phyloP scores from a whole-genome alignment of 345 rosid species.

The Arabidopsis thaliana region DNA sequence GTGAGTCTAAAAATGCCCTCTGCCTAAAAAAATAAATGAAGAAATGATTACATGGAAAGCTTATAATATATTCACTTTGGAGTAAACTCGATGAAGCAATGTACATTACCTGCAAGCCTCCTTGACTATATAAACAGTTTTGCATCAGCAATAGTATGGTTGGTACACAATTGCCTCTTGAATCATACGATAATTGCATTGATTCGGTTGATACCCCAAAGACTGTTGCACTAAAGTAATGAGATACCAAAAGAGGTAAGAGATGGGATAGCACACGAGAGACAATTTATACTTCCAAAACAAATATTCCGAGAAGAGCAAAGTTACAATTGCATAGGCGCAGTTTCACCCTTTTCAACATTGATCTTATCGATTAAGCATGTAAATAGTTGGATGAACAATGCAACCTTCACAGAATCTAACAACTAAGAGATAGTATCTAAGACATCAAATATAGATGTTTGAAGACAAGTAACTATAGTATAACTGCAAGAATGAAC shows the following conservation, averaged over 20 bases:
- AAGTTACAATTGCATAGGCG: background rate
- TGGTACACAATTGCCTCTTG: slow-evolving; percentile 91
- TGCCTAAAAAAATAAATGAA: slow-evolving; percentile 50
- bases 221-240: slow-evolving; percentile 69
- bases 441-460: background rate
- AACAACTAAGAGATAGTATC: background rate
- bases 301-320: background rate
- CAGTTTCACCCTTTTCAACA: background rate
- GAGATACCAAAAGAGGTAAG: slow-evolving; percentile 38
- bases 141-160: slow-evolving; percentile 89
- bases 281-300: background rate
- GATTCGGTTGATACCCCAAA: slow-evolving; percentile 97
- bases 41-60: slow-evolving; percentile 2
- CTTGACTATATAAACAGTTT: slow-evolving; percentile 76
- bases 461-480: too few species aligned
- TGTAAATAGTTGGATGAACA: background rate
- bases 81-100: slow-evolving; percentile 24
- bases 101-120: slow-evolving; percentile 89
- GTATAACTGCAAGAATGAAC: too few species aligned
- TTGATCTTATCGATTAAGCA: background rate
- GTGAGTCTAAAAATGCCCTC: slow-evolving; percentile 93
- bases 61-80: slow-evolving; percentile 16
- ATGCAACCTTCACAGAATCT: slow-evolving; percentile 11
- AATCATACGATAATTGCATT: slow-evolving; percentile 89
- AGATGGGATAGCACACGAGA: background rate